Percentiles rank a stretch among this genome's conserved stretches.
phyloP scores from a whole-genome alignment of 2,329 filamentous ascomycete genomes.

The Aspergillus calidoustus region DNA sequence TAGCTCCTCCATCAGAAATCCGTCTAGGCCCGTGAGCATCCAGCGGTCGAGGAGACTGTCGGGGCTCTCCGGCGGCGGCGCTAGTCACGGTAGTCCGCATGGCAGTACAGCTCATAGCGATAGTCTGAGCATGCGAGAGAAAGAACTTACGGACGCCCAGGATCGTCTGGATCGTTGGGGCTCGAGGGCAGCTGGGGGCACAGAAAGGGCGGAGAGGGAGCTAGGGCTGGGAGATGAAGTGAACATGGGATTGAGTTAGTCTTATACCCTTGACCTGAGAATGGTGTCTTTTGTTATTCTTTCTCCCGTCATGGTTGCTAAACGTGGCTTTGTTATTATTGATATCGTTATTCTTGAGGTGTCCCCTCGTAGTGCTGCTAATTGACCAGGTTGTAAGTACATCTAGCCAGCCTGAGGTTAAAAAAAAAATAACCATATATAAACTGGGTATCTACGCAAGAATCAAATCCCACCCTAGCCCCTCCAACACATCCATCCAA shows the following conservation, averaged over 20 bases:
- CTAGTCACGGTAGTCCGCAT: slow-evolving; percentile 25
- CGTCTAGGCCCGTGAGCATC: slow-evolving; percentile 38
- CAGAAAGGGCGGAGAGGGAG: slow-evolving; percentile 54
- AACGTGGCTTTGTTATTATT: neutral
- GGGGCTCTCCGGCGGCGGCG: slow-evolving; percentile 25
- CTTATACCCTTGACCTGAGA: neutral
- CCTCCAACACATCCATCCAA: slow-evolving; percentile 40
- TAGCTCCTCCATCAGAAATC: slow-evolving; percentile 23
- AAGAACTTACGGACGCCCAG: slow-evolving; percentile 43
- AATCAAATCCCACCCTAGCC: slow-evolving; percentile 39
- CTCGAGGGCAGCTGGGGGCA: slow-evolving; percentile 60
- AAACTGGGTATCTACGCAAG: slow-evolving; percentile 28
- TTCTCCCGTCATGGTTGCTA: neutral
- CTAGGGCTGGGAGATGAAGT: slow-evolving; percentile 86
- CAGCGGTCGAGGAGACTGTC: slow-evolving; percentile 34
- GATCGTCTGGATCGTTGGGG: slow-evolving; percentile 58
- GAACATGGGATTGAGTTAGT: slow-evolving; percentile 76
- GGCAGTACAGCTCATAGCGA: slow-evolving; percentile 36
- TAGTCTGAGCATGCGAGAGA: slow-evolving; percentile 41
- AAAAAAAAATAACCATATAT: neutral
- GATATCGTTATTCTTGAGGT: slow-evolving; percentile 8
- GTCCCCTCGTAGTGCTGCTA: neutral
- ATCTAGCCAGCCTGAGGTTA: neutral
- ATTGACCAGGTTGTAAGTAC: neutral
- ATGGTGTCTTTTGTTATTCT: slow-evolving; percentile 1